Conservation (phyloP, 768 basidiomycete genomes). For the Leccinum boreale region DNA sequence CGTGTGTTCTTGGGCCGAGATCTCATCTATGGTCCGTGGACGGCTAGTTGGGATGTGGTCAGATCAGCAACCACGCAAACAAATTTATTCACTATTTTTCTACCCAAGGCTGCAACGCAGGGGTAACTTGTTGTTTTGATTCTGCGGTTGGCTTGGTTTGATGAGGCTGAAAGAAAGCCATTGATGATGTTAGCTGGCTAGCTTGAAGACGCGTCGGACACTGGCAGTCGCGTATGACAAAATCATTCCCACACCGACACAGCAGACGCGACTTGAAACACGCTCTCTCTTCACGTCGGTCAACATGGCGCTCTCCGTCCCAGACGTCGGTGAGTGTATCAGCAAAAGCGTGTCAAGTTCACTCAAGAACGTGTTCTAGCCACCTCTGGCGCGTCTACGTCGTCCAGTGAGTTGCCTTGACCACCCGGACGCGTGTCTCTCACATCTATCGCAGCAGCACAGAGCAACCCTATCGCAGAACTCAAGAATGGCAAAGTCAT, state of each 20-base stretch:
- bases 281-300: constrained; percentile 10
- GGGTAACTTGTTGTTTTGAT: constrained; percentile 48
- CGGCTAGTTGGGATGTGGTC: constrained; percentile 51
- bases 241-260: constrained; percentile 11
- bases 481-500: constrained; percentile 74
- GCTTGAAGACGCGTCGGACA: constrained; percentile 36
- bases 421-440: background rate
- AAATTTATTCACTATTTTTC: constrained; percentile 85
- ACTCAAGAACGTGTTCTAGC: constrained; percentile 11
- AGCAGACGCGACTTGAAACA: constrained; percentile 16
- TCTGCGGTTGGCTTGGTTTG: constrained; percentile 38
- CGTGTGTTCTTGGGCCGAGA: constrained; percentile 96
- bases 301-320: constrained; percentile 21
- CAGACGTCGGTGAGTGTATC: constrained; percentile 15
- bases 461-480: constrained; percentile 50
- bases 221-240: constrained; percentile 33
- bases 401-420: constrained; percentile 15
- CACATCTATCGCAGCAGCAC: constrained; percentile 29
- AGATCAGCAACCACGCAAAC: background rate
- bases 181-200: constrained; percentile 20
- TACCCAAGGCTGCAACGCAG: constrained; percentile 87
- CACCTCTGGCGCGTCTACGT: constrained; percentile 4
- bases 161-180: constrained; percentile 66
- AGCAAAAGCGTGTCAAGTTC: background rate
- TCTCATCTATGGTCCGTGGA: constrained; percentile 96